phyloP scores from a whole-genome alignment of 2,329 filamentous ascomycete species.

The Aspergillus amoenus region DNA sequence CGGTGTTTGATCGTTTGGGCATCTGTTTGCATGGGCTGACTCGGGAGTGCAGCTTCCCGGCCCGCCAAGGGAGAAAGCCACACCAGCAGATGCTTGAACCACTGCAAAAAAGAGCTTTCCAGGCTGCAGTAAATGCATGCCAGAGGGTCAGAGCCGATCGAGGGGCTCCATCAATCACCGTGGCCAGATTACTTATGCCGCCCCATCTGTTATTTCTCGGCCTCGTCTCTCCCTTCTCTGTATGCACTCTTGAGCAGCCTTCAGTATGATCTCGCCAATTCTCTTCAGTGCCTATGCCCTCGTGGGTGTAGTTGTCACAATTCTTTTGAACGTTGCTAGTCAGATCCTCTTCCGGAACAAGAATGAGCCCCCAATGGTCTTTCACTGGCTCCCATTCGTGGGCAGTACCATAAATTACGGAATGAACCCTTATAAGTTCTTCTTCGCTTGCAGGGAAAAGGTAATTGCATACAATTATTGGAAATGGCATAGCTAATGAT shows the following conservation, averaged over 20 bases:
- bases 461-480: constrained; percentile 43
- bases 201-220: not conserved
- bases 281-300: constrained; percentile 14
- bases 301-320: constrained; percentile 8
- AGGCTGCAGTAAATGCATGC: constrained; percentile 1
- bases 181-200: constrained; percentile 6
- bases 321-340: constrained; percentile 18
- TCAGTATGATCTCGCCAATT: constrained; percentile 17
- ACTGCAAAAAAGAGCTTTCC: not conserved
- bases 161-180: constrained; percentile 5
- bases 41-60: constrained; percentile 9
- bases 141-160: not conserved
- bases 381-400: constrained; percentile 69
- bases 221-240: not conserved
- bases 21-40: constrained; percentile 5
- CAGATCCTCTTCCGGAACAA: constrained; percentile 36
- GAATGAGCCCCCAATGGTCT: constrained; percentile 75
- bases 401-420: constrained; percentile 48
- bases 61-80: not conserved
- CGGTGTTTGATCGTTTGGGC: not conserved
- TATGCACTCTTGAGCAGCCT: not conserved
- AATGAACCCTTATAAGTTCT: constrained; percentile 73
- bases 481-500: constrained; percentile 11
- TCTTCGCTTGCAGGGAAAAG: constrained; percentile 70
- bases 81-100: no score